Conservation (phyloP, 768 basidiomycete species). For the Inosperma sp. region DNA sequence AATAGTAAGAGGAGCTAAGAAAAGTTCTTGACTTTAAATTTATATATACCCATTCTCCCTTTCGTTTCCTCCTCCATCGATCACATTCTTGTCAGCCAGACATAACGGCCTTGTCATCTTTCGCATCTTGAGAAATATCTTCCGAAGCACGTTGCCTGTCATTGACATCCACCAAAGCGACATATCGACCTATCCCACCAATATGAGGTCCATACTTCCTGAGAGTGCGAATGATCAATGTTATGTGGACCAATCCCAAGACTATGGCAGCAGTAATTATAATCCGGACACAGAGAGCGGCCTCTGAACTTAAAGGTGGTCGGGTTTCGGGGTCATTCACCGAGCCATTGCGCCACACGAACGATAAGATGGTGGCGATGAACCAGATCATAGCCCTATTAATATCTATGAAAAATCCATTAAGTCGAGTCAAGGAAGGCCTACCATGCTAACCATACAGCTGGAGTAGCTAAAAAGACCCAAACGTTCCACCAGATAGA, state of each 20-base stretch:
- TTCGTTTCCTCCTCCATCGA: no score
- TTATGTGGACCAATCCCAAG: constrained; percentile 59
- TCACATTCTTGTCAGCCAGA: no score
- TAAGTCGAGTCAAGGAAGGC: neutral
- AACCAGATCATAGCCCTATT: constrained; percentile 65
- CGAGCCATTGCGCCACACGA: constrained; percentile 66
- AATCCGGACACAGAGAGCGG: constrained; percentile 50
- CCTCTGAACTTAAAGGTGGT: constrained; percentile 32
- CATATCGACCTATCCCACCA: constrained; percentile 4
- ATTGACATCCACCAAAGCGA: no score
- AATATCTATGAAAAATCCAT: neutral
- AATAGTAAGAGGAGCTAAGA: no score
- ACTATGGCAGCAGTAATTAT: constrained; percentile 49
- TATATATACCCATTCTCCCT: no score
- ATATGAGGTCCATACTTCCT: constrained; percentile 47
- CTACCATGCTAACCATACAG: constrained; percentile 67
- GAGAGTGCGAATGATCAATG: constrained; percentile 58
- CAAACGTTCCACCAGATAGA: constrained; percentile 36
- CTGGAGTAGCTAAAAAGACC: constrained; percentile 46
- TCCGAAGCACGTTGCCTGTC: no score
- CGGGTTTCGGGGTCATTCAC: constrained; percentile 35
- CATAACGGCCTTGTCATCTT: no score
- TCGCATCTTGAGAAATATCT: no score
- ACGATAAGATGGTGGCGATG: constrained; percentile 56
- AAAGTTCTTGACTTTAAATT: no score